Base-by-base conservation (phyloP, 73 alveolate species). In the Paramecium biaurelia region DNA sequence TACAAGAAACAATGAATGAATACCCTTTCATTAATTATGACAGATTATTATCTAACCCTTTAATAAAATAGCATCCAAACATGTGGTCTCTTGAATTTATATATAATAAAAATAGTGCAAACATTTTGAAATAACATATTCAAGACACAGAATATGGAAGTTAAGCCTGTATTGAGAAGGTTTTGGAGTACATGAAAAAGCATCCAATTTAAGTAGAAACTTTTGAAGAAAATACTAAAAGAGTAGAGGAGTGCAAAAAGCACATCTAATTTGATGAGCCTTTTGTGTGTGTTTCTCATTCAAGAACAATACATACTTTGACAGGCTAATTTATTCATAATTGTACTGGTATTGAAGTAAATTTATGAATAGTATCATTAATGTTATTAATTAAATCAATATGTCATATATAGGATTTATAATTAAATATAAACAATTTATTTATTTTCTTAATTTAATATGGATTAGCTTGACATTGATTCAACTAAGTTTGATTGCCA, bases 401-500 rank as follows among this genome's bases (percentile, higher is more conserved):
- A 47, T 15, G 10, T 47, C 6, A 14, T 26, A 15, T 2, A 5
- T 34, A 53, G 47, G 67, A 38, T 23, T 53, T n/a, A 53, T 7
- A 15, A 53, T 53, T 7, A 18, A 53, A 53, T n/a, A 53, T 53
- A n/a, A 2, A n/a, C 23, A 18, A 53, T 53, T 45, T 0, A 45
- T 45, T n/a, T 53, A 15, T 53, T 53, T 53, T 5, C 0, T 53
- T n/a, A n/a, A 53, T 4, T 53, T 18, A 15, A 53, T 20, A 53
- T 53, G 68, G 68, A 53, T n/a, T 53, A 53, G 68, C 34, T 53
- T 18, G 68, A 86, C 41, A 86, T 86, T 35, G 93, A 86, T 57
- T 86, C 93, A 67, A 21, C 58, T 38, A 76, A 43, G 15, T 86
- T 86, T 86, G 93, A 86, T 68, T 76, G 88, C 9, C 42, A 86